A percentile compares a stretch with the other conserved stretches of the same genome.
Evolutionary conservation across 164 flowering plant species (phyloP).

Genomic region (Tetrastigma voinierianum): DNA sequence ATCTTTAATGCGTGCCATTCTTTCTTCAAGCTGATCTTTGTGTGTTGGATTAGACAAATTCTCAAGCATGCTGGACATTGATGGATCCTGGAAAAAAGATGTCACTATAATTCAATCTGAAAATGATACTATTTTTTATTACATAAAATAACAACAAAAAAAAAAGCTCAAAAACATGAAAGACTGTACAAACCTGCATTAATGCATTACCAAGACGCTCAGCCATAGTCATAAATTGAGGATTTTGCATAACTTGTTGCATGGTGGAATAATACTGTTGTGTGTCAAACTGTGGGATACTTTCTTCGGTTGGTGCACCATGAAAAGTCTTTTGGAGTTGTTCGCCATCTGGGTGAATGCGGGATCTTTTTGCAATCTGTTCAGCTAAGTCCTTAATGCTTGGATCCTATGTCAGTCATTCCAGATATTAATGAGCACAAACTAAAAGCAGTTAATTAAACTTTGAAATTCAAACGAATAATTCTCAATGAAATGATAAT

Average conservation of each 20-base stretch:
- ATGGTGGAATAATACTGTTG: constrained; percentile 79
- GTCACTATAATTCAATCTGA: background rate
- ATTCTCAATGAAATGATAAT: background rate
- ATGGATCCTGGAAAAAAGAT: constrained; percentile 65
- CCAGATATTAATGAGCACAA: constrained; percentile 6
- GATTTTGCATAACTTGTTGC: constrained; percentile 98
- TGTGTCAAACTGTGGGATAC: constrained; percentile 67
- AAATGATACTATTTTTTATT: background rate
- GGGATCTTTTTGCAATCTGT: constrained; percentile 92
- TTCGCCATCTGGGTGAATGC: constrained; percentile 94
- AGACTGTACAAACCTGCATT: constrained; percentile 63
- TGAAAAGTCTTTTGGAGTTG: constrained; percentile 82
- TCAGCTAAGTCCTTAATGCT: constrained; percentile 87
- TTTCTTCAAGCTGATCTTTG: constrained; percentile 73
- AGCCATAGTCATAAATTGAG: constrained; percentile 95
- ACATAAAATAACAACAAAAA: background rate
- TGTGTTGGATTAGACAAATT: constrained; percentile 64
- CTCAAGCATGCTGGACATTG: constrained; percentile 80
- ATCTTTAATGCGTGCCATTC: constrained; percentile 75
- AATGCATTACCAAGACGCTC: constrained; percentile 92
- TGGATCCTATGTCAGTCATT: constrained; percentile 58
- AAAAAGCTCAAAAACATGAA: background rate
- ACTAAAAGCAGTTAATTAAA: background rate
- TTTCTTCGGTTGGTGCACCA: constrained; percentile 48
- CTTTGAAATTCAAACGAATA: background rate